phyloP scores from a whole-genome alignment of 1,284 basidiomycete species.

The Gomphus bonarii region DNA sequence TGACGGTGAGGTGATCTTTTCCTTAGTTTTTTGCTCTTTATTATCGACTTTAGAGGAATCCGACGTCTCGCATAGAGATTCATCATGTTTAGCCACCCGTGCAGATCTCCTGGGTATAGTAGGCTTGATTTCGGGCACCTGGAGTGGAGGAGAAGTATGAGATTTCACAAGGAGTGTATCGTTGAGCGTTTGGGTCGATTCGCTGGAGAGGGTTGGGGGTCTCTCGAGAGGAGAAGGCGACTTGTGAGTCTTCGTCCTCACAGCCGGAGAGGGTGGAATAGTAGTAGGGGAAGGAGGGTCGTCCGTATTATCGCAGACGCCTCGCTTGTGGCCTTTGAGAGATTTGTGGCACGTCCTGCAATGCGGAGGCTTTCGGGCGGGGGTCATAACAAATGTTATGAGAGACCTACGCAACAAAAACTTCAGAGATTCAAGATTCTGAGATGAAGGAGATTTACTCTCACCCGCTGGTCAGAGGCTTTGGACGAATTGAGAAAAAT shows the following conservation, averaged over 20 bases:
- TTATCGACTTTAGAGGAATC: not conserved
- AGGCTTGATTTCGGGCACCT: not conserved
- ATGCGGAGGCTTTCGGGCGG: conserved; percentile 1
- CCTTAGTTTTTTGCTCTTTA: not conserved
- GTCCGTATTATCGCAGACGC: not conserved
- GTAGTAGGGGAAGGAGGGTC: not conserved
- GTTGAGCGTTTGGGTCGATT: not conserved
- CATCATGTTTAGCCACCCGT: not conserved
- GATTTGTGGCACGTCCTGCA: conserved; percentile 2
- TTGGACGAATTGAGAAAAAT: not conserved
- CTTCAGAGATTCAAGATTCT: not conserved
- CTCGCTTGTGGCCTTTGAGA: conserved; percentile 2
- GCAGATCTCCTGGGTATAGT: not conserved
- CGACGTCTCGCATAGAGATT: not conserved
- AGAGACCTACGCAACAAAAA: not conserved
- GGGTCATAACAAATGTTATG: not conserved
- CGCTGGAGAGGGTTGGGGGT: not conserved
- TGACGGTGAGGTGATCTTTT: not conserved
- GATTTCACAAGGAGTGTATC: not conserved
- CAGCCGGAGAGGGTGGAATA: not conserved
- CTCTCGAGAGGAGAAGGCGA: not conserved
- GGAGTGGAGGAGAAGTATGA: not conserved
- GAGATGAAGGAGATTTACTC: not conserved
- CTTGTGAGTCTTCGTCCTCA: not conserved
- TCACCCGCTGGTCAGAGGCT: not conserved